Conservation (phyloP, 2,329 filamentous ascomycete species). For the Aspergillus brasiliensis region DNA sequence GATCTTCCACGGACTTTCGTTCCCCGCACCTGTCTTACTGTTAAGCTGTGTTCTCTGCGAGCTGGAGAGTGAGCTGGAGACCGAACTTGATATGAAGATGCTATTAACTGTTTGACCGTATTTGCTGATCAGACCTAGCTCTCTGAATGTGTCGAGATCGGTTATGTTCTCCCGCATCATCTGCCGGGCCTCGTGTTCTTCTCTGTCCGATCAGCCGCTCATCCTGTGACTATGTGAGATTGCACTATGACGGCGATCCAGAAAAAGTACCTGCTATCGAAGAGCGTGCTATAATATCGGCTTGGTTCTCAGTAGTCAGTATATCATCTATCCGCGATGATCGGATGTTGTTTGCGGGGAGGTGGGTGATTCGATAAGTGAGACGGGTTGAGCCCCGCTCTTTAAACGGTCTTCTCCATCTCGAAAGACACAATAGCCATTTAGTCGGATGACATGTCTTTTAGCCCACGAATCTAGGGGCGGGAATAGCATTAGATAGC, state of each 20-base stretch:
- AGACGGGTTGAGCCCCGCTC: not conserved
- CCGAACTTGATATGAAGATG: not conserved
- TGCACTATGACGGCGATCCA: not conserved
- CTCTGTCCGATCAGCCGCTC: not conserved
- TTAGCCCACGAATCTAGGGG: too few species aligned
- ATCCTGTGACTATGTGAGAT: not conserved
- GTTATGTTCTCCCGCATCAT: not conserved
- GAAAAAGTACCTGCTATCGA: not conserved
- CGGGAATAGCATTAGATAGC: too few species aligned
- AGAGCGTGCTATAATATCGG: not conserved
- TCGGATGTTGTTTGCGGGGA: conserved; percentile 15
- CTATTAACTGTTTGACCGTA: not conserved
- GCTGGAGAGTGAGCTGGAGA: not conserved
- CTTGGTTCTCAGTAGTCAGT: conserved; percentile 10
- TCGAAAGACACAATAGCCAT: not conserved
- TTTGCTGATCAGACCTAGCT: not conserved
- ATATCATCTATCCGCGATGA: conserved; percentile 6
- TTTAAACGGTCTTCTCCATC: not conserved
- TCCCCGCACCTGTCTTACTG: not conserved
- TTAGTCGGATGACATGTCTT: not conserved
- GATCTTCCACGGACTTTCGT: not conserved
- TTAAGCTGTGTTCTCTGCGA: not conserved
- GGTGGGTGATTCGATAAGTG: conserved; percentile 9
- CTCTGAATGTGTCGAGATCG: not conserved
- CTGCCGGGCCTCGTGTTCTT: not conserved